These are phyloP conservation scores for Aspergillus sp. DNA, from an alignment of 2,329 filamentous ascomycete genomes.

Conservation along the genomic window DNA sequence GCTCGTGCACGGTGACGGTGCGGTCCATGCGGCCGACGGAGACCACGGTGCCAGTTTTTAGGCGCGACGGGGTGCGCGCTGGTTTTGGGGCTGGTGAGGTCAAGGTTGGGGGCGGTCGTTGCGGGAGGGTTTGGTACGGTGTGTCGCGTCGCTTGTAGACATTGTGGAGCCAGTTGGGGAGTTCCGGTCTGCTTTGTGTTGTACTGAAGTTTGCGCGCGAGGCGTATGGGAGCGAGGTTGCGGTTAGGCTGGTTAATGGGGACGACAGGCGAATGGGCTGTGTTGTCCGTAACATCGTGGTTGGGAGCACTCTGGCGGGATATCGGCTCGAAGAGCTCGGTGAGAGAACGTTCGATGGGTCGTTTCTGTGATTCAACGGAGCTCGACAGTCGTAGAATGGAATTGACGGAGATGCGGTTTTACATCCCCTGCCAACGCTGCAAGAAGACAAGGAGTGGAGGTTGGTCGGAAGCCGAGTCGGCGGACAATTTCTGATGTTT, in stretches of 20 bases:
- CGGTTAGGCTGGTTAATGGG: too few relatives aligned
- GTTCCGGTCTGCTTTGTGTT: too few relatives aligned
- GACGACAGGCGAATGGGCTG: too few relatives aligned
- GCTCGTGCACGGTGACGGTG: constrained; percentile 30
- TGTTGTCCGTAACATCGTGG: too few relatives aligned
- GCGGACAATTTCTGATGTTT: constrained; percentile 26
- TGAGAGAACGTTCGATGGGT: too few relatives aligned
- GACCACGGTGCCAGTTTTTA: constrained; percentile 33
- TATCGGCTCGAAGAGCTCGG: too few relatives aligned
- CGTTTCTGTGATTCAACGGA: too few relatives aligned
- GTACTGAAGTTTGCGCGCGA: too few relatives aligned
- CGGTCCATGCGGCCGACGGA: constrained; percentile 34
- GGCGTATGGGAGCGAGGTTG: too few relatives aligned
- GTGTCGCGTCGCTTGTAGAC: constrained; percentile 2
- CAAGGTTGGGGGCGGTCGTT: constrained; percentile 4
- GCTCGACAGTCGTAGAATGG: too few relatives aligned
- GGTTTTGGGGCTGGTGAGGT: constrained; percentile 5
- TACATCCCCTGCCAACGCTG: background rate
- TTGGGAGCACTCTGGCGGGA: too few relatives aligned
- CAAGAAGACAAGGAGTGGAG: background rate
- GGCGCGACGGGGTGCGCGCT: constrained; percentile 21
- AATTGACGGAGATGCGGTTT: background rate
- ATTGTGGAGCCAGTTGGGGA: too few relatives aligned
- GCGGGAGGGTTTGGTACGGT: constrained; percentile 1
- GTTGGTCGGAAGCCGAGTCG: constrained; percentile 1